Percentiles rank a stretch among this genome's conserved stretches.
phyloP scores from a whole-genome alignment of 2,329 filamentous ascomycete species.

The Arthrobotrys sphaeroides region DNA sequence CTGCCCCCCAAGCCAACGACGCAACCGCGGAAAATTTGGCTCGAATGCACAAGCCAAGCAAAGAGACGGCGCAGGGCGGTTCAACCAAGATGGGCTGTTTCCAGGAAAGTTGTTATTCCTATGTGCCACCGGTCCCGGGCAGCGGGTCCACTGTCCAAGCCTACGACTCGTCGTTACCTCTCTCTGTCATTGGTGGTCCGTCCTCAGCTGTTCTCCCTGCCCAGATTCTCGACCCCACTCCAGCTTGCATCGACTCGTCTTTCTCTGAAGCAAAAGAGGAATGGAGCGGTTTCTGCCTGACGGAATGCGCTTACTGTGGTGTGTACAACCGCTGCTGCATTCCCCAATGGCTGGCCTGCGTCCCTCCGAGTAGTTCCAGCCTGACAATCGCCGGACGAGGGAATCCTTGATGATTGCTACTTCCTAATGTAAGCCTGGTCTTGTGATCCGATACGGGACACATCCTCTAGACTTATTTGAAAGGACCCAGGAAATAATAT shows the following conservation, averaged over 20 bases:
- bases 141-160: constrained; percentile 17
- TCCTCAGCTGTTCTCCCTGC: neutral
- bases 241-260: constrained; percentile 11
- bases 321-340: constrained; percentile 52
- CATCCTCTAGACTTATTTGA: constrained; percentile 22
- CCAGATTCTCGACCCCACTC: constrained; percentile 10
- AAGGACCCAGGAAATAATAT: constrained; percentile 35
- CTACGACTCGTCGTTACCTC: neutral
- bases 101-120: neutral
- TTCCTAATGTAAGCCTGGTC: constrained; percentile 44
- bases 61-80: constrained; percentile 50
- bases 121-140: constrained; percentile 23
- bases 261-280: constrained; percentile 31
- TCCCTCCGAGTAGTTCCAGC: constrained; percentile 39
- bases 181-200: neutral
- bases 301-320: constrained; percentile 53
- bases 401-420: constrained; percentile 50
- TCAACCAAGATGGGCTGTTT: constrained; percentile 16
- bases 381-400: constrained; percentile 50
- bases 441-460: constrained; percentile 49
- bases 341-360: constrained; percentile 35
- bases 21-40: constrained; percentile 47
- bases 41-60: constrained; percentile 15
- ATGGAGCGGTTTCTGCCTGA: constrained; percentile 49
- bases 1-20: constrained; percentile 23